Conservation (phyloP, 306 rosid genomes). For the Hippophae tibetana region DNA sequence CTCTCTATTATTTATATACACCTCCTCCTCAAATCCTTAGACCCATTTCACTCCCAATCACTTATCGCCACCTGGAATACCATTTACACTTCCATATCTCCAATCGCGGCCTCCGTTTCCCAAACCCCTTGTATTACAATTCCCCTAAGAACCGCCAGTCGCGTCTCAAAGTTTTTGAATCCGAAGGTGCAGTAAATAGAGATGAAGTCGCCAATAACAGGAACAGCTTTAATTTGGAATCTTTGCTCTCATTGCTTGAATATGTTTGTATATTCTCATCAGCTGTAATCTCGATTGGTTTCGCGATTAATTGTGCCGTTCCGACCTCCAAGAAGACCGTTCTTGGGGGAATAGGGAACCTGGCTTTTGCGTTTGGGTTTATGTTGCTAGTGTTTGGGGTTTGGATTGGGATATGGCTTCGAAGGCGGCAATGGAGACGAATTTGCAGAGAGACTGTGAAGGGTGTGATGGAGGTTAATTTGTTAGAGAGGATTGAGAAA, state of each 20-base stretch:
- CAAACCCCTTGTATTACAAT: constrained; percentile 8
- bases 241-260: constrained; percentile 48
- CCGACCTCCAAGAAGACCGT: constrained; percentile 33
- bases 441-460: constrained; percentile 26
- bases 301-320: constrained; percentile 24
- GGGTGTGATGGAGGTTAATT: constrained; percentile 51
- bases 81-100: constrained; percentile 19
- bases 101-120: constrained; percentile 4
- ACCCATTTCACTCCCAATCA: constrained; percentile 19
- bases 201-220: constrained; percentile 12
- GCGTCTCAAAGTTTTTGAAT: constrained; percentile 22
- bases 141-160: constrained; percentile 15
- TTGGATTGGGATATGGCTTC: constrained; percentile 51
- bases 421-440: constrained; percentile 60
- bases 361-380: constrained; percentile 28
- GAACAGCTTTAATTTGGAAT: constrained; percentile 33
- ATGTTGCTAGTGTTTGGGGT: constrained; percentile 41
- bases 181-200: constrained; percentile 11
- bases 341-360: constrained; percentile 25
- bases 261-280: constrained; percentile 50
- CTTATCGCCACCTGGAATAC: constrained; percentile 23
- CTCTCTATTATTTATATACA: constrained; percentile 16
- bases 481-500: constrained; percentile 64
- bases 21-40: constrained; percentile 20
- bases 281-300: constrained; percentile 26